A percentile compares a stretch with the other conserved stretches of the same genome.
Conservation (phyloP, 441 rosid genomes). For the Iberis amara region DNA sequence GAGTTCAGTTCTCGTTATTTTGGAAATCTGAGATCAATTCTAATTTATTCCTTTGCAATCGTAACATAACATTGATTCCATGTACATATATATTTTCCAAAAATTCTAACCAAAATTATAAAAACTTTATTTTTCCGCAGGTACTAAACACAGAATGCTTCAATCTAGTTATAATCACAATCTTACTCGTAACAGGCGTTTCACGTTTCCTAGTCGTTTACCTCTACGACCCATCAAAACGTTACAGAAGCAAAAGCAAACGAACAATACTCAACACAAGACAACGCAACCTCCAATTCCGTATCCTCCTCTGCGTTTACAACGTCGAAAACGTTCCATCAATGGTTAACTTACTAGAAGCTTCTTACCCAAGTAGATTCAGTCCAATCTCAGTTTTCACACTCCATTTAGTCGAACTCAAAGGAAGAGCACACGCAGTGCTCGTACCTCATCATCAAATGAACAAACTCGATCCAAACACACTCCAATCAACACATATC, state of each 20-base stretch:
- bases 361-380: constrained; percentile 33
- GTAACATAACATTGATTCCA: too few relatives aligned
- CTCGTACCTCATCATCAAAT: constrained; percentile 37
- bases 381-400: constrained; percentile 38
- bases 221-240: constrained; percentile 35
- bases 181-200: constrained; percentile 32
- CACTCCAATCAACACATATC: constrained; percentile 25
- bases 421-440: constrained; percentile 43
- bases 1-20: too few relatives aligned
- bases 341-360: constrained; percentile 47
- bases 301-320: constrained; percentile 46
- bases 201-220: constrained; percentile 22
- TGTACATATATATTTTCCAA: too few relatives aligned
- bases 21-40: too few relatives aligned
- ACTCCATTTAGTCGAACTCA: constrained; percentile 46
- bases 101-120: too few relatives aligned
- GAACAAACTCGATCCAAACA: constrained; percentile 28
- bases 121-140: constrained; percentile 8
- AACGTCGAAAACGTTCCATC: constrained; percentile 39
- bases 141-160: constrained; percentile 23
- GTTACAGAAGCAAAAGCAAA: constrained; percentile 32
- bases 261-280: constrained; percentile 29
- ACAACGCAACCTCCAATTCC: constrained; percentile 36
- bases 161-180: constrained; percentile 27
- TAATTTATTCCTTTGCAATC: too few relatives aligned